phyloP scores from a whole-genome alignment of 257 asterid species.

The Nicotiana undulata region DNA sequence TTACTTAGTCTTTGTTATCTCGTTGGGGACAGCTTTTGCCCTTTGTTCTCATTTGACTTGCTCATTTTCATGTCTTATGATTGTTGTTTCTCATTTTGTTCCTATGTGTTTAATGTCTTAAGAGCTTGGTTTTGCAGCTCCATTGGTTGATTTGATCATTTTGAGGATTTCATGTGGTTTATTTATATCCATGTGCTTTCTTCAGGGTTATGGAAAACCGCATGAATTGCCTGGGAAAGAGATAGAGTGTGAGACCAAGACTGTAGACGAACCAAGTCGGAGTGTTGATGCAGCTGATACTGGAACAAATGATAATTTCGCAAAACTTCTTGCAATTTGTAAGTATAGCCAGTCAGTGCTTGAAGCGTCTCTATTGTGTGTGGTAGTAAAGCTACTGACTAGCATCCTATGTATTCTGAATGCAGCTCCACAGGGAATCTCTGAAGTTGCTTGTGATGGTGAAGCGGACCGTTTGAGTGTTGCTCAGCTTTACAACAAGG shows the following conservation, averaged over 20 bases:
- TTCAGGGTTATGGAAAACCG: constrained; percentile 54
- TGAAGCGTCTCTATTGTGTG: not conserved
- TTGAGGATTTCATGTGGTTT: not conserved
- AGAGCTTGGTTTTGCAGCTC: not conserved
- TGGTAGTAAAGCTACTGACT: constrained; percentile 2
- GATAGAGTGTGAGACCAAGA: constrained; percentile 36
- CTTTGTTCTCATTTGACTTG: not conserved
- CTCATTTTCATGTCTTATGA: not conserved
- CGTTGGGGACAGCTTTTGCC: not conserved
- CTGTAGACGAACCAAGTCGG: constrained; percentile 25
- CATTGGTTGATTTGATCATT: not conserved
- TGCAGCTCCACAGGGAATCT: constrained; percentile 68
- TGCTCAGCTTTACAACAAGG: constrained; percentile 80
- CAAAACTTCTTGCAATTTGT: constrained; percentile 58
- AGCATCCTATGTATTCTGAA: not conserved
- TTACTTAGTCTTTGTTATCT: not conserved
- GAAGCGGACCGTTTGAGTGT: constrained; percentile 47
- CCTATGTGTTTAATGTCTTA: not conserved
- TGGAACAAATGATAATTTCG: constrained; percentile 39
- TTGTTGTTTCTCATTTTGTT: not conserved
- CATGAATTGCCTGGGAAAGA: constrained; percentile 35
- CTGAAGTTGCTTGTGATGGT: constrained; percentile 49
- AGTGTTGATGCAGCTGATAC: constrained; percentile 25
- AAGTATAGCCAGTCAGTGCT: constrained; percentile 22
- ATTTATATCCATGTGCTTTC: not conserved